Evolutionary conservation across 192 early-diverging fungal species (phyloP), one percentile per base, ranked within the genome.

Genomic region (Haplosporangium gracile): DNA sequence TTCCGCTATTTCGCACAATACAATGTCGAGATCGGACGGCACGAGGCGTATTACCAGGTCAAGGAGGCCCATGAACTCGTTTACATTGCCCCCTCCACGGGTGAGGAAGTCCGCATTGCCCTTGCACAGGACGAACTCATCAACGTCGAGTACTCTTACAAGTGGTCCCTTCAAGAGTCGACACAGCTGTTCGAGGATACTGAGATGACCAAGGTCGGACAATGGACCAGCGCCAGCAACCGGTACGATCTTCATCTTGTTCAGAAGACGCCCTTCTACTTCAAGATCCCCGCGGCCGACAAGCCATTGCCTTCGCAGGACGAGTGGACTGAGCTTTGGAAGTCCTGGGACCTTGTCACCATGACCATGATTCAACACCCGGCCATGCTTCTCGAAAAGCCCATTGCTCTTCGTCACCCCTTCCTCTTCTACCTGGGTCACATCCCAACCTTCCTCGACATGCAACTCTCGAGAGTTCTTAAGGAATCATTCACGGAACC

Each of bases 401-500:
- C 97, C n/a, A 99, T 98, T 69, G 87, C 89, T 10, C 89, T 98
- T 20, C 93, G 97, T 22, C 96, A 97, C 75, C 97, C 96, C 9
- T 97, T 95, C 86, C 92, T 98, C 0, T 98, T 98, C 77, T 98
- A 98, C 78, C 83, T 97, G 16, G 97, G 97, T 13, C 97, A 98
- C 76, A 92, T 98, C 51, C 92, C 95, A 0, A 90, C 90, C 1
- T 96, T 96, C 78, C 81, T 95, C 32, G 95, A 96, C 74, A 93
- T 93, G 18, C 90, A 93, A 22, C 80, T 95, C 45, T 83, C 92
- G 1, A 85, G 82, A 40, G 78, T 89, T 1, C 81, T 92, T 9
- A 76, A 83, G 0, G 88, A 90, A 49, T 77, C 88, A 9, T 90
- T 91, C n/a, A 92, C 94, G 0, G 91, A 93, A 77, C 95, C 96